Base-by-base conservation (phyloP, 2,329 filamentous ascomycete genomes). In the Arthrinium phaeospermum region DNA sequence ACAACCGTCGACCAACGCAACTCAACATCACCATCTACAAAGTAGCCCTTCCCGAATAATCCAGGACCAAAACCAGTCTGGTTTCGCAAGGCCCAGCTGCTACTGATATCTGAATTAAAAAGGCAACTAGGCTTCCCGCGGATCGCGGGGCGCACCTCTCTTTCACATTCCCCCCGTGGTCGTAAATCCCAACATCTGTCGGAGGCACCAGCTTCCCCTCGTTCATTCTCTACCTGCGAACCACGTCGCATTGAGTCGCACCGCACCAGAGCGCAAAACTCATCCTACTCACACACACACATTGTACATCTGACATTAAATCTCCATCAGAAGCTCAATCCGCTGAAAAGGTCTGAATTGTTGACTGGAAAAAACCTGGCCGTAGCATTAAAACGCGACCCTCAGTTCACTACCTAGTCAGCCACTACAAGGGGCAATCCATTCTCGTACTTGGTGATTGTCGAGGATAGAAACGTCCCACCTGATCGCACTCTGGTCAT, bases 111-210 rank as follows among this genome's bases (percentile, higher is more conserved):
- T 64, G 57, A 64, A 64, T 41, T 41, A 30, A 41, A 64, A 64
- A 41, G 57, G 34, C 34, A 64, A 34, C 57, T 41, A 71, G 70
- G 70, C 70, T 57, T 47, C 70, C 70, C 70, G 70, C 71, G 34
- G 44, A 61, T 37, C 14, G 71, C 71, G 67, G 71, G 57, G 57
- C 57, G 57, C 57, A 37, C 57, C 41, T 64, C 34, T 41, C 30
- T 41, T 41, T 41, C 57, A 41, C 57, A 19, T 41, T 64, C 57
- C 57, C 41, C 30, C 41, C 34, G 57, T 64, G 57, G 57, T 64
- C 57, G 57, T 64, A 64, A 64, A 41, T n/a, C 22, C 16, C 57
- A 64, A 64, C 57, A 41, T n/a, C 57, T 16, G 34, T 64, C 57
- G 57, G 57, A 64, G 34, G 57, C 57, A 64, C 57, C 57, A 41